Evolutionary conservation across 352 stramenopile species (phyloP).

Genomic region (Globisporangium emineosum): DNA sequence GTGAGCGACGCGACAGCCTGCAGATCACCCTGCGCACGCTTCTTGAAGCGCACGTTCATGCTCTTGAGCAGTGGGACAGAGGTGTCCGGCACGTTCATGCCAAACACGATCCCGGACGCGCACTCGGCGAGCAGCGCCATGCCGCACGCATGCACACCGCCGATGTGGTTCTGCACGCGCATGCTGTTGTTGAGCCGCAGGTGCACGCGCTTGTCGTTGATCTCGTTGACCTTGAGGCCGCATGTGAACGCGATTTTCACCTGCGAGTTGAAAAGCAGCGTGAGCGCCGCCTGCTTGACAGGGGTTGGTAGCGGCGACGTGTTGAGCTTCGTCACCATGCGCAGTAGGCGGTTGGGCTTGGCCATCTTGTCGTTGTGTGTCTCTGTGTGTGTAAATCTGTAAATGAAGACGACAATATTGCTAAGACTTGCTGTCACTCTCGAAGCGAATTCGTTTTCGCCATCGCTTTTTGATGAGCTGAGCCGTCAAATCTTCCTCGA

Average conservation of each 20-base stretch:
- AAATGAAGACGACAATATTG: neutral
- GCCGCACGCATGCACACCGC: conserved; percentile 79
- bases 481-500: neutral
- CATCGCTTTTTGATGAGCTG: neutral
- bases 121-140: conserved; percentile 86
- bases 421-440: neutral
- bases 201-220: conserved; percentile 35
- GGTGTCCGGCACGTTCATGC: conserved; percentile 84
- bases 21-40: conserved; percentile 65
- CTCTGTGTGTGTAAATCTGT: neutral
- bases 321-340: conserved; percentile 57
- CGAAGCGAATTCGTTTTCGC: neutral
- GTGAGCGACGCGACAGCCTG: conserved; percentile 70
- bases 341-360: conserved; percentile 53
- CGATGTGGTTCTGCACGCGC: conserved; percentile 88
- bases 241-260: conserved; percentile 82
- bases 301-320: conserved; percentile 28
- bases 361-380: conserved; percentile 7
- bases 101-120: conserved; percentile 79
- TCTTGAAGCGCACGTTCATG: conserved; percentile 83
- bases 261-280: conserved; percentile 78
- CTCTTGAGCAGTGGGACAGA: conserved; percentile 78
- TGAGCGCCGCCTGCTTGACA: conserved; percentile 48
- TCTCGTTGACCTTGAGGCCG: conserved; percentile 70
- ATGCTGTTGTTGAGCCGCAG: conserved; percentile 69